Percentiles rank a stretch among this genome's conserved stretches.
Evolutionary conservation across 495 filamentous ascomycete species (phyloP).

Genomic region (Aspergillus conjunctus): DNA sequence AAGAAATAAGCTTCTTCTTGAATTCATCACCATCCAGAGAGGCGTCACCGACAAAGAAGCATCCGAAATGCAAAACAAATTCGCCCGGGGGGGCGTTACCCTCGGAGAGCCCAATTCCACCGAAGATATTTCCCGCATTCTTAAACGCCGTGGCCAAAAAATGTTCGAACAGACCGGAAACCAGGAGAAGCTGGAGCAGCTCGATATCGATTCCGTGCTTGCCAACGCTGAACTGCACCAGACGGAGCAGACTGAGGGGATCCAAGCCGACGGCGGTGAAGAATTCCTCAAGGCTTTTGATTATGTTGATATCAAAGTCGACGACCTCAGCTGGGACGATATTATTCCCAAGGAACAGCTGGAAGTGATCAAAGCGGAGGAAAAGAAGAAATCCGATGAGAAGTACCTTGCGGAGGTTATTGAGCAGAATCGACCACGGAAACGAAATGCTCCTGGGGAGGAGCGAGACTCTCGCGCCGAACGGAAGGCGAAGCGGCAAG

Average conservation of each 20-base stretch:
- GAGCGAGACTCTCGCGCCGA: conserved; percentile 76
- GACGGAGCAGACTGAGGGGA: conserved; percentile 84
- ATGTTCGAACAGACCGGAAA: conserved; percentile 98
- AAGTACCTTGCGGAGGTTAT: conserved; percentile 79
- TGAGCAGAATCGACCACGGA: conserved; percentile 83
- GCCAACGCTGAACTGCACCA: conserved; percentile 95
- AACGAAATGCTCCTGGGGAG: conserved; percentile 69
- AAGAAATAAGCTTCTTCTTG: conserved; percentile 96
- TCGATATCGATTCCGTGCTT: conserved; percentile 97
- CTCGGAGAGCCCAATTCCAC: conserved; percentile 76
- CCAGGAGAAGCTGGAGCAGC: conserved; percentile 91
- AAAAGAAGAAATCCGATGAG: conserved; percentile 80
- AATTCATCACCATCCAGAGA: conserved; percentile 95
- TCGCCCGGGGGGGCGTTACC: conserved; percentile 51
- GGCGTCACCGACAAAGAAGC: conserved; percentile 89
- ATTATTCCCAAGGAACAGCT: conserved; percentile 96
- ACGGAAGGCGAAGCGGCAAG: conserved; percentile 88
- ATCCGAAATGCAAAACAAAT: conserved; percentile 70
- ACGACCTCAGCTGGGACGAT: conserved; percentile 92
- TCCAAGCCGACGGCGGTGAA: conserved; percentile 87
- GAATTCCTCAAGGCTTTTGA: conserved; percentile 90
- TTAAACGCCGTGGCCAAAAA: conserved; percentile 90
- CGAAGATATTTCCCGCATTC: conserved; percentile 88
- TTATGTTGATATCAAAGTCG: conserved; percentile 91
- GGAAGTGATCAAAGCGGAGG: conserved; percentile 83